Conservation (phyloP, 2,329 filamentous ascomycete species). For the Diplodia sapinea region DNA sequence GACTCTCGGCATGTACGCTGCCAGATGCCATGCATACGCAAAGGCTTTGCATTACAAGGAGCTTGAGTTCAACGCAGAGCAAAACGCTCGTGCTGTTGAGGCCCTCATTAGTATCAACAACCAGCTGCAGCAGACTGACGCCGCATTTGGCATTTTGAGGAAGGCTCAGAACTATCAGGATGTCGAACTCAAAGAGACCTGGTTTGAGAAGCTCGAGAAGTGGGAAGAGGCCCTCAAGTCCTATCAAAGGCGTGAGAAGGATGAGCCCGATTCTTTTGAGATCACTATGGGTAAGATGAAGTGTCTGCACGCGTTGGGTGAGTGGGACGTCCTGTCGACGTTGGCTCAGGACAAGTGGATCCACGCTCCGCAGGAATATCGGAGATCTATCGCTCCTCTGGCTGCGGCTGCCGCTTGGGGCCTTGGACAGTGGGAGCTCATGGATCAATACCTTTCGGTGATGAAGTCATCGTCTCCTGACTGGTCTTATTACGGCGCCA, state of each 20-base stretch:
- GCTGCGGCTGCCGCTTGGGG: constrained; percentile 97
- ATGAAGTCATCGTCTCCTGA: constrained; percentile 96
- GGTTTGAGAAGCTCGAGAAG: constrained; percentile 97
- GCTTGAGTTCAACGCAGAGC: constrained; percentile 95
- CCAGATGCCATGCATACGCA: constrained; percentile 95
- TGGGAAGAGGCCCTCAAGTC: constrained; percentile 97
- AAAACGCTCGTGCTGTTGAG: constrained; percentile 93
- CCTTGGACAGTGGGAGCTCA: constrained; percentile 93
- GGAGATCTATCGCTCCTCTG: constrained; percentile 87
- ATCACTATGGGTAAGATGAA: constrained; percentile 99
- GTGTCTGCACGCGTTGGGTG: constrained; percentile 92
- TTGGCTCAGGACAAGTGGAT: constrained; percentile 94
- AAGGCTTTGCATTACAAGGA: constrained; percentile 99
- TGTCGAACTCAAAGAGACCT: constrained; percentile 94
- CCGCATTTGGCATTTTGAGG: constrained; percentile 94
- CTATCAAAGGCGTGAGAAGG: constrained; percentile 85
- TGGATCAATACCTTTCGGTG: constrained; percentile 95
- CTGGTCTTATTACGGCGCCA: constrained; percentile 95
- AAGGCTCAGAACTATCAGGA: constrained; percentile 96
- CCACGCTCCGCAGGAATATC: constrained; percentile 84
- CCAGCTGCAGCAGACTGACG: constrained; percentile 96
- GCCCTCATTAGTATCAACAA: constrained; percentile 99
- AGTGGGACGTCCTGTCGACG: constrained; percentile 92
- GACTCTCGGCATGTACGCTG: constrained; percentile 90
- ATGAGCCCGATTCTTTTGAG: constrained; percentile 76